Conservation (phyloP, 2,329 filamentous ascomycete genomes). For the Calonectria pseudoturangicola region DNA sequence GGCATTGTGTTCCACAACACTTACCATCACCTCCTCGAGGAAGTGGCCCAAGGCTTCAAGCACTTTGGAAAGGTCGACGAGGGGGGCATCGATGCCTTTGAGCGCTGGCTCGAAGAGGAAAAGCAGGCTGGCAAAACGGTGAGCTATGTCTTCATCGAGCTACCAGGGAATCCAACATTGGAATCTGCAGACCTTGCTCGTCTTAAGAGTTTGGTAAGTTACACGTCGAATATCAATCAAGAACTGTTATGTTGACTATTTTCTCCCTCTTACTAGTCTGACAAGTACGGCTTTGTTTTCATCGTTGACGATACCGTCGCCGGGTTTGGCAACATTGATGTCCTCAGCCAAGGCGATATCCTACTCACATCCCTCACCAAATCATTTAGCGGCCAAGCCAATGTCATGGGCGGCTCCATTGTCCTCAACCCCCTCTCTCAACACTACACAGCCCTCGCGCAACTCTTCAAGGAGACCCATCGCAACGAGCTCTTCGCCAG, state of each 20-base stretch:
- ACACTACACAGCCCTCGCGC: conserved; percentile 61
- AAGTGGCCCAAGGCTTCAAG: conserved; percentile 65
- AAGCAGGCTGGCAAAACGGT: conserved; percentile 62
- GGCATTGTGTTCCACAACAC: conserved; percentile 73
- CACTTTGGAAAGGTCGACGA: conserved; percentile 68
- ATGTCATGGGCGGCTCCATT: conserved; percentile 72
- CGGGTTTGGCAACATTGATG: conserved; percentile 70
- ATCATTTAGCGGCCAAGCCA: conserved; percentile 73
- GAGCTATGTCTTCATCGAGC: conserved; percentile 69
- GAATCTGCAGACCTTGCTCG: conserved; percentile 59
- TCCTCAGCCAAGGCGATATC: conserved; percentile 69
- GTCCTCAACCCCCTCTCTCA: conserved; percentile 68
- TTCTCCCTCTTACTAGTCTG: conserved; percentile 52
- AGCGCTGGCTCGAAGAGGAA: conserved; percentile 65
- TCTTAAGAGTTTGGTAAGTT: conserved; percentile 62
- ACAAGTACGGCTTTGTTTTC: conserved; percentile 66
- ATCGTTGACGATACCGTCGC: conserved; percentile 69
- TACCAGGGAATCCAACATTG: conserved; percentile 61
- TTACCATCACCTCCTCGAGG: conserved; percentile 67
- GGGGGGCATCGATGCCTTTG: conserved; percentile 65
- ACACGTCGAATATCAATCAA: background rate
- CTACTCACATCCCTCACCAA: conserved; percentile 74
- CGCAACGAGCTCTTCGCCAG: conserved; percentile 67
- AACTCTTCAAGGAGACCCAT: conserved; percentile 54
- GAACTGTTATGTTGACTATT: background rate